Evolutionary conservation across 495 filamentous ascomycete species (phyloP).

Genomic region (Pyronema omphalodes): DNA sequence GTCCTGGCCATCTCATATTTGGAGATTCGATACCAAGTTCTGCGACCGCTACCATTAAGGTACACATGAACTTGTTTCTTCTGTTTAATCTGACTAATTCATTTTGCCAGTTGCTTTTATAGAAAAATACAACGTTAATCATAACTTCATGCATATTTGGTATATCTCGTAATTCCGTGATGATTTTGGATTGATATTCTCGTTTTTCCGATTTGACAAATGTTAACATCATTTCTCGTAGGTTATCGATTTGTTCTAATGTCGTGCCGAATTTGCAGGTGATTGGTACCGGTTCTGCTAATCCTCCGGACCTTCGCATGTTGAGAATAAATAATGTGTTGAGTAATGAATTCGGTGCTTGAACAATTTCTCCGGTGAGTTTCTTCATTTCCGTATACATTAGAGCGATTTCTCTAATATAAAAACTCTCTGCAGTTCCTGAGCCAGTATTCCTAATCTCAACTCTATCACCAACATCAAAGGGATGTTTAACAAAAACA

Average conservation of each 20-base stretch:
- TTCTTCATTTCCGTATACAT: slow-evolving; percentile 97
- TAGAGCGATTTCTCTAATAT: slow-evolving; percentile 86
- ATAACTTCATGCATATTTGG: slow-evolving; percentile 41
- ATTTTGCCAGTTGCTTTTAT: slow-evolving; percentile 90
- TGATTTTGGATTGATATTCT: slow-evolving; percentile 76
- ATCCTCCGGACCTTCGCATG: slow-evolving; percentile 69
- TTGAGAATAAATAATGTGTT: slow-evolving; percentile 91
- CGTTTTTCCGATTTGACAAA: slow-evolving; percentile 77
- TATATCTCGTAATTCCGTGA: slow-evolving; percentile 60
- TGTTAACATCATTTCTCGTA: slow-evolving; percentile 65
- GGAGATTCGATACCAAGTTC: slow-evolving; percentile 61
- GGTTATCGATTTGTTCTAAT: slow-evolving; percentile 64
- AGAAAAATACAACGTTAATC: slow-evolving; percentile 92
- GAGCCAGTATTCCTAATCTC: slow-evolving; percentile 78
- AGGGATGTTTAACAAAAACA: slow-evolving; percentile 95
- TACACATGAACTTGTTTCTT: slow-evolving; percentile 88
- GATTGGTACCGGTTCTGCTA: slow-evolving; percentile 56
- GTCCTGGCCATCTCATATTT: slow-evolving; percentile 49
- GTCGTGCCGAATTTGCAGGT: slow-evolving; percentile 80
- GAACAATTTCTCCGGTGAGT: slow-evolving; percentile 88
- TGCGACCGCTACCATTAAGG: slow-evolving; percentile 70
- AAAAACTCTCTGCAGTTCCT: slow-evolving; percentile 70
- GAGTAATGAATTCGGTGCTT: slow-evolving; percentile 77
- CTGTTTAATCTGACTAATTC: slow-evolving; percentile 75
- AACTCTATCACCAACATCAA: slow-evolving; percentile 89